These are phyloP conservation scores for Bidens hawaiensis DNA, from an alignment of 140 eudicot genomes.

Conservation along the genomic window DNA sequence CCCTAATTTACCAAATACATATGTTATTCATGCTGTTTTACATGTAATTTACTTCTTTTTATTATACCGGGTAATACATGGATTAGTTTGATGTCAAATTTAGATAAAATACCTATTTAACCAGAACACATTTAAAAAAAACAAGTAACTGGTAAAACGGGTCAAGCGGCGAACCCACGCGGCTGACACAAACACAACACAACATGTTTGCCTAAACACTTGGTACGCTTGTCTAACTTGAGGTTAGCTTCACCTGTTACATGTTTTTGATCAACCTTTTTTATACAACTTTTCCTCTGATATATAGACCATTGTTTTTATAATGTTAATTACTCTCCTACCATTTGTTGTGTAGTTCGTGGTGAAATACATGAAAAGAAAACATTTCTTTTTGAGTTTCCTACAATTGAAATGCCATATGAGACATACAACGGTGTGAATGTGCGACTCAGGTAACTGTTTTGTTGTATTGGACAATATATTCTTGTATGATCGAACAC, in stretches of 20 bases:
- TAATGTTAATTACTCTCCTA: conserved; percentile 8
- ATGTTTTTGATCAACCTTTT: background rate
- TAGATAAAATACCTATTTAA: too few species aligned
- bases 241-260: conserved; percentile 4
- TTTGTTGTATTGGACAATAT: background rate
- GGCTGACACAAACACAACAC: too few species aligned
- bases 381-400: conserved; percentile 86
- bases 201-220: too few species aligned
- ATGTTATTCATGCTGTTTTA: too few species aligned
- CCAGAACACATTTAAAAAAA: too few species aligned
- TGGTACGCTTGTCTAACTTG: conserved; percentile 46
- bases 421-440: conserved; percentile 96
- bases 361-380: conserved; percentile 93
- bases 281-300: too few species aligned
- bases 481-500: conserved; percentile 11
- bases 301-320: background rate
- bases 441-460: conserved; percentile 83
- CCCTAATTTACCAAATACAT: too few species aligned
- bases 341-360: conserved; percentile 57
- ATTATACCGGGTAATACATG: too few species aligned
- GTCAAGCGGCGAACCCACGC: too few species aligned
- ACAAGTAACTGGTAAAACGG: too few species aligned
- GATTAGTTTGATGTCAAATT: too few species aligned
- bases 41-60: too few species aligned
- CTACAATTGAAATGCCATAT: conserved; percentile 97